A percentile compares a stretch with the other conserved stretches of the same genome.
These are phyloP conservation scores for Fragaria iinumae DNA, from an alignment of 306 rosid genomes.

Conservation along the genomic window DNA sequence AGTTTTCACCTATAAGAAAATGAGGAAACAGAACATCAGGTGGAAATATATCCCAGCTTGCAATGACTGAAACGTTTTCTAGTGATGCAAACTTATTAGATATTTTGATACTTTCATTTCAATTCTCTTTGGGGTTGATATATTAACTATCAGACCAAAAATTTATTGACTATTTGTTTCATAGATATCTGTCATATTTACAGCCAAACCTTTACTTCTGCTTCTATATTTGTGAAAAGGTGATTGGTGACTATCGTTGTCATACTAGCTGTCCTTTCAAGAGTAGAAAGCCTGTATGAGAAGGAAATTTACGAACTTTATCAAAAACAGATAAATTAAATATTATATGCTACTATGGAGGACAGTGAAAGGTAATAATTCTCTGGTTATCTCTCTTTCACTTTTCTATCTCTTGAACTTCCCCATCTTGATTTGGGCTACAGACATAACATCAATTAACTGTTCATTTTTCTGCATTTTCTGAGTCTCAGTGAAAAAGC, in stretches of 20 bases:
- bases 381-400: slow-evolving; percentile 7
- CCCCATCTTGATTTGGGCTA: neutral
- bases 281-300: slow-evolving; percentile 21
- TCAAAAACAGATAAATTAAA: slow-evolving; percentile 26
- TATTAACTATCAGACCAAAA: neutral
- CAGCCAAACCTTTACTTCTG: neutral
- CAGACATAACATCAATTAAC: neutral
- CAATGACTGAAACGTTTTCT: neutral
- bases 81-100: neutral
- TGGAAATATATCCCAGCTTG: neutral
- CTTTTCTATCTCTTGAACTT: neutral
- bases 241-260: slow-evolving; percentile 20
- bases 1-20: neutral
- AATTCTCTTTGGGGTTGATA: neutral
- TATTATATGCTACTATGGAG: slow-evolving; percentile 42
- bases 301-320: slow-evolving; percentile 19
- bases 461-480: neutral
- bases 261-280: slow-evolving; percentile 18
- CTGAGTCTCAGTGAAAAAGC: slow-evolving; percentile 50
- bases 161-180: neutral
- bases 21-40: neutral
- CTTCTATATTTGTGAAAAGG: slow-evolving; percentile 22
- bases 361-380: slow-evolving; percentile 50
- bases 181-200: slow-evolving; percentile 26
- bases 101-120: neutral